Base-by-base conservation (phyloP, 2,329 filamentous ascomycete species). In the Sphaerulina populicola region DNA sequence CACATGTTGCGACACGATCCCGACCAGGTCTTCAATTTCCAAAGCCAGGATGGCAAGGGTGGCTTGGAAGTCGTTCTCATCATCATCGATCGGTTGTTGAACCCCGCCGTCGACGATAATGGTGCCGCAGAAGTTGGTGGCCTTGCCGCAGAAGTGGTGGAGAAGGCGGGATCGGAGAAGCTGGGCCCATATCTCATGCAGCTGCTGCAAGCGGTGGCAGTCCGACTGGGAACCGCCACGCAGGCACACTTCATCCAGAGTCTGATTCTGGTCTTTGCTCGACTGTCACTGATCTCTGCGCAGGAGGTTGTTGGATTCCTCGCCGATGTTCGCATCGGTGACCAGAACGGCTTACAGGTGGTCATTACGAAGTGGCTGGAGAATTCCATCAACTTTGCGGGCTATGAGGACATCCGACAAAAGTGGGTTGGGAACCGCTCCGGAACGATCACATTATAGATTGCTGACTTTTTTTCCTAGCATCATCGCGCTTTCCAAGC, bases 321-420 rank as follows among this genome's bases (percentile, higher is more conserved):
- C 30, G 85, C 85, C 54, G 83, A 88, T 63, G 84, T 95, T 56
- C 79, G 88, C 60, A 86, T 97, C 58, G 80, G 81, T 43, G 83
- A 83, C 14, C 77, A 86, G 64, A 94, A 78, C 63, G 93, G 90
- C n/a, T 73, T 98, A 6, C 81, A 90, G 57, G 83, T 96, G 21
- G 93, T 98, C 3, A 73, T 97, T 59, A 79, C 83, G 70, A 96
- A 97, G 71, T 98, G 93, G 93, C 76, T 98, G 1, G 93, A 97
- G 72, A 95, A 97, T 69, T 95, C 89, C 3, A 80, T 94, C 69
- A 94, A 86, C 69, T 98, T 98, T 71, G 89, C 89, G n/a, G 93
- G 93, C 10, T 98, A 96, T 62, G 90, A 97, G 62, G 91, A 96
- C 69, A 97, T 97, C 61, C 81, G 90, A 60, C 88, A 96, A 69